A percentile compares a stretch with the other conserved stretches of the same genome.
phyloP scores from a whole-genome alignment of 352 stramenopile species.

The Pythium phragmitis region DNA sequence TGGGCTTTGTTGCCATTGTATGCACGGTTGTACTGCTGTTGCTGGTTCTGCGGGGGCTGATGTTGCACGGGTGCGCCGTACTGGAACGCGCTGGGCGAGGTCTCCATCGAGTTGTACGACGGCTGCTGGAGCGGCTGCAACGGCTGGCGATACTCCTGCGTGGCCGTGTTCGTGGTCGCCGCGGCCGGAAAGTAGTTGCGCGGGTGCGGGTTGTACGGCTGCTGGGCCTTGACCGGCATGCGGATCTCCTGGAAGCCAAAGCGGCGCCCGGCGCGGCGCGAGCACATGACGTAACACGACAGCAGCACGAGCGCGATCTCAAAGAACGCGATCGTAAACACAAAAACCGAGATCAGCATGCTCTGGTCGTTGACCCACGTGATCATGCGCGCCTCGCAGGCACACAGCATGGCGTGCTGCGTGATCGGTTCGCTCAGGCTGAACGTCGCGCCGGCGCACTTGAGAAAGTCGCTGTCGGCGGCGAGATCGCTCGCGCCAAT shows the following conservation, averaged over 20 bases:
- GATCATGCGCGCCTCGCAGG: constrained; percentile 79
- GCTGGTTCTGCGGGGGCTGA: constrained; percentile 3
- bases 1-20: constrained; percentile 14
- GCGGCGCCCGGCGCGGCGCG: constrained; percentile 50
- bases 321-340: constrained; percentile 77
- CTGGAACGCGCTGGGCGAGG: constrained; percentile 21
- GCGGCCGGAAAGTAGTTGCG: constrained; percentile 53
- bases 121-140: constrained; percentile 21
- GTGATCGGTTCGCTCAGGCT: constrained; percentile 60
- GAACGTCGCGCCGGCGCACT: constrained; percentile 65
- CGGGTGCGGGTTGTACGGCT: constrained; percentile 79
- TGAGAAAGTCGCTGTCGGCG: constrained; percentile 60
- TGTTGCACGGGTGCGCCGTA: constrained; percentile 17
- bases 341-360: constrained; percentile 70
- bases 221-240: constrained; percentile 73
- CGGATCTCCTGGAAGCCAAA: constrained; percentile 84
- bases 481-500: constrained; percentile 56
- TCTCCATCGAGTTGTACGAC: constrained; percentile 22
- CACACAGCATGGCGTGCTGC: constrained; percentile 80
- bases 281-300: constrained; percentile 85
- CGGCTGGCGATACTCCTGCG: constrained; percentile 20
- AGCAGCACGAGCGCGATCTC: constrained; percentile 77
- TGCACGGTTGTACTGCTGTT: not conserved
- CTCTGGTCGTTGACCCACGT: constrained; percentile 81
- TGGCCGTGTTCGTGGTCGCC: constrained; percentile 4